Base-by-base conservation (phyloP, 2,329 filamentous ascomycete genomes). In the Pseudogymnoascus sp. region DNA sequence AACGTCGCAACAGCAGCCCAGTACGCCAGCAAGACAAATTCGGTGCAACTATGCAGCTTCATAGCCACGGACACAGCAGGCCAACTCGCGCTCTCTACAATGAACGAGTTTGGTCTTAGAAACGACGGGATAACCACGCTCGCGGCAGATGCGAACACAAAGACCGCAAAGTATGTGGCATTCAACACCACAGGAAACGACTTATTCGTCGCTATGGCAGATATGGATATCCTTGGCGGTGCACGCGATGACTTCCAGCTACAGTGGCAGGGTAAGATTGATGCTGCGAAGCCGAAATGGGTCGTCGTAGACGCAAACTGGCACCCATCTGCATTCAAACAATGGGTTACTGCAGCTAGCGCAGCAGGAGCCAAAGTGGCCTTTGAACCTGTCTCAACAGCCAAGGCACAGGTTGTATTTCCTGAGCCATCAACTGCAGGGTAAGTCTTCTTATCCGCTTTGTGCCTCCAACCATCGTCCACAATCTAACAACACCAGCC, bases 151-250 rank as follows among this genome's bases (percentile, higher is more conserved):
- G 65, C 76, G 74, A 21, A 79, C 79, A 2, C 81, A 80, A 83
- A 89, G 63, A 97, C 93, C 1, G 91, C 93, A 0, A 92, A 97
- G 74, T 97, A 97, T 73, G 84, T 97, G 2, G 89, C 93, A 14
- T 80, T 97, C 67, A 99, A 97, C 73, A 90, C 96, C 71, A 80
- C 80, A 0, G 85, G 88, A 65, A 96, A 92, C 74, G 89, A 93
- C 67, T 83, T 99, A 2, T 82, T 93, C n/a, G 76, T 97, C 66
- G 93, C 92, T 53, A 96, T 97, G 91, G 93, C 93, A 4, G 95
- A 97, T 72, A 97, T 97, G 92, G 72, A 77, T 35, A 75, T 80
- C 59, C 78, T 81, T 50, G 71, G 75, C 16, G 68, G 67, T 59
- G 82, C 86, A n/a, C 72, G 76, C 14, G 77, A 82, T 65, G 78